Evolutionary conservation across 805 yeast species (phyloP).

Genomic region (Brettanomyces nanus): DNA sequence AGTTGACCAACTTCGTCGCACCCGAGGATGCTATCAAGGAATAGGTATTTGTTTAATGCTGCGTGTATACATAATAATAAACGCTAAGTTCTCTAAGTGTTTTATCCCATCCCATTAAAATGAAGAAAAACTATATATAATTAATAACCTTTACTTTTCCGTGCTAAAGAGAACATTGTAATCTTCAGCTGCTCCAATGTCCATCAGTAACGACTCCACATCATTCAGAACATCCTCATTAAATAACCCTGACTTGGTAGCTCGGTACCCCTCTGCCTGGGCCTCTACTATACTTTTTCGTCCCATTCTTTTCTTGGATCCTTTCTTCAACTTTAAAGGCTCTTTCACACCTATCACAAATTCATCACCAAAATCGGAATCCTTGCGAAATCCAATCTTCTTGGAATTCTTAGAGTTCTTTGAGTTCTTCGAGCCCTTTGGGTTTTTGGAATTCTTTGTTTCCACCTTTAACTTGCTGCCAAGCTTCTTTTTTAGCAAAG

Average conservation of each 20-base stretch:
- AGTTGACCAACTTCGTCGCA: conserved; percentile 49
- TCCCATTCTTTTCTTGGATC: conserved; percentile 32
- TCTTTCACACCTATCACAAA: conserved; percentile 10
- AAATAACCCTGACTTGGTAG: conserved; percentile 69
- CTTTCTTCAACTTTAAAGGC: conserved; percentile 6
- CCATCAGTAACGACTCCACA: conserved; percentile 62
- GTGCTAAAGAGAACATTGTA: conserved; percentile 26
- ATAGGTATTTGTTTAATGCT: not conserved
- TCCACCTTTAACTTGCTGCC: not conserved
- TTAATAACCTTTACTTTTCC: too few species aligned
- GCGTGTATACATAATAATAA: too few species aligned
- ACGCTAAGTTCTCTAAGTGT: too few species aligned
- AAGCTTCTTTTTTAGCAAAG: too few species aligned
- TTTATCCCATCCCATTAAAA: too few species aligned
- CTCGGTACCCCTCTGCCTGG: conserved; percentile 64
- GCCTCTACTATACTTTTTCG: conserved; percentile 69
- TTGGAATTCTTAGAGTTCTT: not conserved
- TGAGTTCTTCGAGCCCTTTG: too few species aligned
- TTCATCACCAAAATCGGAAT: conserved; percentile 1
- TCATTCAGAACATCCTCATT: conserved; percentile 68
- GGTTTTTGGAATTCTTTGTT: not conserved
- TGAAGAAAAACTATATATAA: too few species aligned
- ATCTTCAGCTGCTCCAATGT: conserved; percentile 36
- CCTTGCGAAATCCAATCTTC: not conserved
- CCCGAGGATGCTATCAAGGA: conserved; percentile 26